A percentile compares a stretch with the other conserved stretches of the same genome.
Conservation (phyloP, 2,329 filamentous ascomycete genomes). For the Verticillium nubilum region DNA sequence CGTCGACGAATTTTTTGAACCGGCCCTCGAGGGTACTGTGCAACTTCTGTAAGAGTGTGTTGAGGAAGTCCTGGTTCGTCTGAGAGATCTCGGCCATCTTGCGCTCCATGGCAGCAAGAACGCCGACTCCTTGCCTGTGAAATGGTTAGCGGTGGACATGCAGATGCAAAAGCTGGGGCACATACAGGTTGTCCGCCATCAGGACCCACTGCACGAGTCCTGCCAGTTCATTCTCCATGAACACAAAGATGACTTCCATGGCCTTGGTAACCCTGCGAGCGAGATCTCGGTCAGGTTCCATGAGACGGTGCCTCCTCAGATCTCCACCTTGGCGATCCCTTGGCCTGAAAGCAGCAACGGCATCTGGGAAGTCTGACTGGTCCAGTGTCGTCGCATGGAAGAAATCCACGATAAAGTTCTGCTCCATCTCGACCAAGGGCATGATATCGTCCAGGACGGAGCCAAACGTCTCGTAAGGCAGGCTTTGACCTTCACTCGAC, state of each 20-base stretch:
- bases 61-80: conserved; percentile 88
- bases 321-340: conserved; percentile 67
- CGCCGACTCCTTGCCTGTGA: conserved; percentile 77
- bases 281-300: conserved; percentile 83
- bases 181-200: conserved; percentile 74
- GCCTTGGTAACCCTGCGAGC: conserved; percentile 78
- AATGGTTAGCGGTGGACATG: conserved; percentile 1
- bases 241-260: conserved; percentile 85
- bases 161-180: conserved; percentile 15
- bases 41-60: conserved; percentile 72
- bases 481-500: conserved; percentile 56
- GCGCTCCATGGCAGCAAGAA: conserved; percentile 74
- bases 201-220: conserved; percentile 80
- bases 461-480: conserved; percentile 77
- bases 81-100: conserved; percentile 76
- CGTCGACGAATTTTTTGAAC: conserved; percentile 86
- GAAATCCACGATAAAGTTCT: conserved; percentile 95
- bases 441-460: conserved; percentile 76
- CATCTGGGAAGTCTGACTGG: conserved; percentile 76
- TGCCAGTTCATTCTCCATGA: conserved; percentile 73
- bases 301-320: conserved; percentile 66
- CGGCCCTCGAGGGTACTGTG: conserved; percentile 68
- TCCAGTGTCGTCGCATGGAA: conserved; percentile 90
- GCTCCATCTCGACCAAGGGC: conserved; percentile 82
- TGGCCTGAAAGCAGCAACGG: conserved; percentile 61